Evolutionary conservation across 2,329 filamentous ascomycete species (phyloP).

Genomic region (Beauveria sp.): DNA sequence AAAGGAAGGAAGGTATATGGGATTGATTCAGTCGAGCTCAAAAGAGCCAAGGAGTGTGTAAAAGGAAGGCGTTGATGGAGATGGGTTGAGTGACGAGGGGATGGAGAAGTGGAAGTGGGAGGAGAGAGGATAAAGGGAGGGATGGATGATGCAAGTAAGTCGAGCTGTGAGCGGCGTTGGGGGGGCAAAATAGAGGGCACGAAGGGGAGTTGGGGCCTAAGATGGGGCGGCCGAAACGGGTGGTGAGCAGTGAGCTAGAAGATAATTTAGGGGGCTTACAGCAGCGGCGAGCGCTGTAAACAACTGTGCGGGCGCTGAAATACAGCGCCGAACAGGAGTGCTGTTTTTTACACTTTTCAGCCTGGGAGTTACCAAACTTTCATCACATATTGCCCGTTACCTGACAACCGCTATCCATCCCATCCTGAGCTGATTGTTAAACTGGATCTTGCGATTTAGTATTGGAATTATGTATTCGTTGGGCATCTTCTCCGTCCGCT

Average conservation of each 20-base stretch:
- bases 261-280: neutral
- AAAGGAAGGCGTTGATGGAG: conserved; percentile 25
- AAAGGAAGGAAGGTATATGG: conserved; percentile 30
- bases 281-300: too few relatives aligned
- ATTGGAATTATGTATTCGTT: too few relatives aligned
- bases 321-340: too few relatives aligned
- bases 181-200: neutral
- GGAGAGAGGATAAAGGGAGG: conserved; percentile 4
- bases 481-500: too few relatives aligned
- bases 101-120: neutral
- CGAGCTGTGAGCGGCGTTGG: neutral
- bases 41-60: conserved; percentile 30
- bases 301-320: too few relatives aligned
- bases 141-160: conserved; percentile 10
- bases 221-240: neutral
- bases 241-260: neutral
- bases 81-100: neutral
- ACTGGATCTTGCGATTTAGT: too few relatives aligned
- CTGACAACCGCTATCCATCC: too few relatives aligned
- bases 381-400: too few relatives aligned
- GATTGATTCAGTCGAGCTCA: conserved; percentile 21
- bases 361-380: too few relatives aligned
- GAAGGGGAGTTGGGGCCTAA: neutral
- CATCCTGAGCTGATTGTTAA: too few relatives aligned
- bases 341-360: too few relatives aligned